These are phyloP conservation scores for Blakeslea trispora DNA, from an alignment of 371 early-diverging fungal species.

Conservation along the genomic window DNA sequence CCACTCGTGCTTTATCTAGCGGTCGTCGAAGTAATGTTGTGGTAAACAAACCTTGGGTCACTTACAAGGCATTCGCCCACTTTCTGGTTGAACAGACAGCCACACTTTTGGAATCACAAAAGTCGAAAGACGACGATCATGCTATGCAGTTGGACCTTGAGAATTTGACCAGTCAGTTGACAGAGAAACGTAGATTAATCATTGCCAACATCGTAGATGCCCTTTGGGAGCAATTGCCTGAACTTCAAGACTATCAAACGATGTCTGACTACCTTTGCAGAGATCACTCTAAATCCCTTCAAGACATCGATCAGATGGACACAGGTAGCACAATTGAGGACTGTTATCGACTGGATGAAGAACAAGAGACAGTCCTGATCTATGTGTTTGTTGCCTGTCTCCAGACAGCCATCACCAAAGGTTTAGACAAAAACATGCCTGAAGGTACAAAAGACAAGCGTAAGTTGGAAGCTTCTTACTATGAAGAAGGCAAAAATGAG, in stretches of 20 bases:
- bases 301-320: slow-evolving; percentile 18
- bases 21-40: slow-evolving; percentile 14
- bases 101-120: slow-evolving; percentile 1
- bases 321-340: slow-evolving; percentile 26
- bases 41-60: slow-evolving; percentile 60
- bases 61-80: slow-evolving; percentile 58
- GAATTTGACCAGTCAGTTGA: slow-evolving; percentile 7
- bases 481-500: slow-evolving; percentile 41
- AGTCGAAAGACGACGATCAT: slow-evolving; percentile 21
- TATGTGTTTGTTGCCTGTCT: slow-evolving; percentile 54
- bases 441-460: slow-evolving; percentile 22
- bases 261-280: slow-evolving; percentile 59
- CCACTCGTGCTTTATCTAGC: slow-evolving; percentile 30
- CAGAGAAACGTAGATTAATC: slow-evolving; percentile 23
- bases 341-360: slow-evolving; percentile 55
- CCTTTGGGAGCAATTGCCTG: slow-evolving; percentile 54
- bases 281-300: slow-evolving; percentile 52
- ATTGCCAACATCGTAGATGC: slow-evolving; percentile 57
- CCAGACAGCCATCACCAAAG: slow-evolving; percentile 35
- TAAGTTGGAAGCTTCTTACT: slow-evolving; percentile 22
- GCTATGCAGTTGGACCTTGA: slow-evolving; percentile 21
- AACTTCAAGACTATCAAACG: slow-evolving; percentile 55
- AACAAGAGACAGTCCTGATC: slow-evolving; percentile 66
- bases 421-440: slow-evolving; percentile 27
- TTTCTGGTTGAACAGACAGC: slow-evolving; percentile 53